phyloP scores from a whole-genome alignment of 495 filamentous ascomycete genomes.

The Aspergillus heteromorphus region DNA sequence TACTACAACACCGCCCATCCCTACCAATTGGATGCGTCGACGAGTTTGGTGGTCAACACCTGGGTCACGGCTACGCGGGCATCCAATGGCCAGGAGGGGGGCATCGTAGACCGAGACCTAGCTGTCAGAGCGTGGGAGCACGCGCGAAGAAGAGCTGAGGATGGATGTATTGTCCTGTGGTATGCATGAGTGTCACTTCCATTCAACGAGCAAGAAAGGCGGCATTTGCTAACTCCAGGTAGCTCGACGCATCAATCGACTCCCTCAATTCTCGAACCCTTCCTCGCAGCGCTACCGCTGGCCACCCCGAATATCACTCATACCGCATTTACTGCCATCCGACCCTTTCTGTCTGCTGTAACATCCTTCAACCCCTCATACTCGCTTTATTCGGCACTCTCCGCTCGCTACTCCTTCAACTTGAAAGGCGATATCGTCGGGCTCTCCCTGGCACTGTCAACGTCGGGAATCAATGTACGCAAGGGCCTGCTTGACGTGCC shows the following conservation, averaged over 20 bases:
- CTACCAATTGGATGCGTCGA: slow-evolving; percentile 82
- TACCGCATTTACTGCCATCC: slow-evolving; percentile 69
- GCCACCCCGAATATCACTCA: slow-evolving; percentile 66
- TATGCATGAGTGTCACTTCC: slow-evolving; percentile 34
- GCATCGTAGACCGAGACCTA: slow-evolving; percentile 73
- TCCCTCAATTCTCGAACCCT: slow-evolving; percentile 76
- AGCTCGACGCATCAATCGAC: slow-evolving; percentile 86
- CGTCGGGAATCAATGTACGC: slow-evolving; percentile 79
- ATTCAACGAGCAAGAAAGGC: slow-evolving; percentile 4
- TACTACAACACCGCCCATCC: slow-evolving; percentile 76
- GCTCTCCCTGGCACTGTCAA: slow-evolving; percentile 72
- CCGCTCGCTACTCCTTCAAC: slow-evolving; percentile 73
- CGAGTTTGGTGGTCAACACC: slow-evolving; percentile 90
- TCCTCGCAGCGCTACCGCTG: slow-evolving; percentile 74
- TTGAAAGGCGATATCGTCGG: slow-evolving; percentile 73
- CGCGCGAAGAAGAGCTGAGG: slow-evolving; percentile 88
- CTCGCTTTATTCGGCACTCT: slow-evolving; percentile 74
- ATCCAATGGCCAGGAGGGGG: slow-evolving; percentile 61
- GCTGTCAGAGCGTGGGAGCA: slow-evolving; percentile 92
- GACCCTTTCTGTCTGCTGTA: slow-evolving; percentile 80
- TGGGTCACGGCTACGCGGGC: slow-evolving; percentile 74
- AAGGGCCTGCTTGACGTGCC: slow-evolving; percentile 81
- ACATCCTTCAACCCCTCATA: slow-evolving; percentile 85
- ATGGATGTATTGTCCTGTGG: slow-evolving; percentile 89
- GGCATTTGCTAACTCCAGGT: slow-evolving; percentile 13